Evolutionary conservation across 768 basidiomycete genomes (phyloP).

Genomic region (Rhizopogon vinicolor): DNA sequence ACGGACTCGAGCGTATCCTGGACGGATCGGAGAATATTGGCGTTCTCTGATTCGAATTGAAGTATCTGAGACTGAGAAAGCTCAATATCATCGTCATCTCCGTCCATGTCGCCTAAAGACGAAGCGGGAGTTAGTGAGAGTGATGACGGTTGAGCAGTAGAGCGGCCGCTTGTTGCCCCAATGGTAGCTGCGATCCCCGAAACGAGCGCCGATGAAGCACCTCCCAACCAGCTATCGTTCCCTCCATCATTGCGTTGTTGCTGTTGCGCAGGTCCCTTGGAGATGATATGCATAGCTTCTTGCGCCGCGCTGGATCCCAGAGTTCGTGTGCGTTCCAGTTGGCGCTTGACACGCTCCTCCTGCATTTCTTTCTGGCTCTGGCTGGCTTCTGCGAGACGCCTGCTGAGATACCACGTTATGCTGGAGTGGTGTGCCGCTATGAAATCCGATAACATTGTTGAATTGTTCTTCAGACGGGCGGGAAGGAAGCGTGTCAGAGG

Average conservation of each 20-base stretch:
- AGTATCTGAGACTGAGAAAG: constrained; percentile 85
- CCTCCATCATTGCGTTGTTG: constrained; percentile 11
- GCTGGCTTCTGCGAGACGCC: constrained; percentile 74
- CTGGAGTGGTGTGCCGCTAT: constrained; percentile 89
- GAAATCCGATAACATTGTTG: constrained; percentile 50
- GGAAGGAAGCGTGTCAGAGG: constrained; percentile 70
- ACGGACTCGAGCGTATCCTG: constrained; percentile 87
- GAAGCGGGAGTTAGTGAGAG: constrained; percentile 25
- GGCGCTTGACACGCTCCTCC: constrained; percentile 87
- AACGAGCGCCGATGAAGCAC: constrained; percentile 49
- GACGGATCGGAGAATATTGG: constrained; percentile 75
- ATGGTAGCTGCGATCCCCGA: constrained; percentile 58
- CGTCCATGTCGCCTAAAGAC: constrained; percentile 41
- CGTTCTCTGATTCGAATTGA: constrained; percentile 92
- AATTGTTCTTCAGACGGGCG: constrained; percentile 58
- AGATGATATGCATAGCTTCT: constrained; percentile 47
- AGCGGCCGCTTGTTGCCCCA: constrained; percentile 37
- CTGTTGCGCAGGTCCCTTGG: constrained; percentile 22
- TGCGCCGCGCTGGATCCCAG: constrained; percentile 77
- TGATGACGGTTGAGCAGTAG: constrained; percentile 15
- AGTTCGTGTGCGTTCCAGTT: constrained; percentile 77
- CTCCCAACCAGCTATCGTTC: constrained; percentile 57
- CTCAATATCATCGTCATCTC: constrained; percentile 78
- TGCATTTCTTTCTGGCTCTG: constrained; percentile 84
- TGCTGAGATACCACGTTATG: constrained; percentile 87